Evolutionary conservation across 495 filamentous ascomycete species (phyloP).

Genomic region (Peziza echinospora): DNA sequence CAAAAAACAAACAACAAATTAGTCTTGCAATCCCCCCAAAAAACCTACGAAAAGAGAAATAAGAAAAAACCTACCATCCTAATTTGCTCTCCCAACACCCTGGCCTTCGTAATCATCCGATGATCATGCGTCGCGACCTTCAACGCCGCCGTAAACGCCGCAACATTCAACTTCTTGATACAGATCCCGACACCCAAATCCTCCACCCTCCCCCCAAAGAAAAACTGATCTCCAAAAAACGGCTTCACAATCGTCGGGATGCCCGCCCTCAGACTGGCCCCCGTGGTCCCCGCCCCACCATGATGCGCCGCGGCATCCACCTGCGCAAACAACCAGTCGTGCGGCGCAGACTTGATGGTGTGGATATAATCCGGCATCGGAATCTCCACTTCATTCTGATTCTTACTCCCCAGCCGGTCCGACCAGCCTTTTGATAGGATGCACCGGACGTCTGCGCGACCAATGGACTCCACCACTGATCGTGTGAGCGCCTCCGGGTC

Average conservation of each 20-base stretch:
- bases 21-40: slow-evolving; percentile 1
- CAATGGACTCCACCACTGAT: slow-evolving; percentile 72
- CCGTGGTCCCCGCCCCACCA: slow-evolving; percentile 86
- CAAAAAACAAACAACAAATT: slow-evolving; percentile 1
- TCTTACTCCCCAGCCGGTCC: slow-evolving; percentile 43
- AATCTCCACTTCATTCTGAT: slow-evolving; percentile 35
- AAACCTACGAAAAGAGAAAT: not conserved
- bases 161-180: slow-evolving; percentile 70
- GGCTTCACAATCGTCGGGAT: slow-evolving; percentile 89
- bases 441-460: slow-evolving; percentile 82
- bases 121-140: slow-evolving; percentile 79
- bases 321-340: slow-evolving; percentile 90
- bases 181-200: slow-evolving; percentile 82
- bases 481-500: slow-evolving; percentile 72
- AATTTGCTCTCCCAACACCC: slow-evolving; percentile 62
- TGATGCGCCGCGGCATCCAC: slow-evolving; percentile 92
- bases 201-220: slow-evolving; percentile 75
- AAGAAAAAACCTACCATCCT: slow-evolving; percentile 42
- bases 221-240: slow-evolving; percentile 96
- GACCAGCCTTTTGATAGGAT: slow-evolving; percentile 98
- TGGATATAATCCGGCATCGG: slow-evolving; percentile 59
- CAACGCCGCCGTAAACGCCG: slow-evolving; percentile 59
- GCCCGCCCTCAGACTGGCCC: slow-evolving; percentile 77
- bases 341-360: slow-evolving; percentile 75
- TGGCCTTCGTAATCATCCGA: slow-evolving; percentile 73